Evolutionary conservation across 495 filamentous ascomycete genomes (phyloP).

Genomic region (Tuber indicum): DNA sequence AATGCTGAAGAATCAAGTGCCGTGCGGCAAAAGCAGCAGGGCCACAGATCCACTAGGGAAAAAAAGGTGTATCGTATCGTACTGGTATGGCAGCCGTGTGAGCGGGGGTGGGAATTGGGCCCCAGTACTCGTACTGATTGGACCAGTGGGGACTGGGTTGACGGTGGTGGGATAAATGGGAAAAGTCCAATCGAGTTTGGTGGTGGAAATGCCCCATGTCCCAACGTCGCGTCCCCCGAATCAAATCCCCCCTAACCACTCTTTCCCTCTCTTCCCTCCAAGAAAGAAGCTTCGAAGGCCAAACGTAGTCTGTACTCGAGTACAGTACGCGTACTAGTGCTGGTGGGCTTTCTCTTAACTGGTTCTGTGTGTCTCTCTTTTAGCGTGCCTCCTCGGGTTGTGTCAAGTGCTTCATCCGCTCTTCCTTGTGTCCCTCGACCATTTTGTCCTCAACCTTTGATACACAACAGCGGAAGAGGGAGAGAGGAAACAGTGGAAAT

Average conservation of each 20-base stretch:
- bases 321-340: too few species aligned
- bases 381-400: neutral
- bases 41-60: neutral
- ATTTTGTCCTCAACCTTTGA: neutral
- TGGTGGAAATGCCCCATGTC: neutral
- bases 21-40: constrained; percentile 5
- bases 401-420: neutral
- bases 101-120: constrained; percentile 4
- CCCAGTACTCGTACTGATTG: neutral
- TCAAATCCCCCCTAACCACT: neutral
- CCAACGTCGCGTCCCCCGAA: neutral
- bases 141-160: neutral
- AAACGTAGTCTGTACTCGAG: neutral
- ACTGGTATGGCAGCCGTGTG: neutral
- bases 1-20: neutral
- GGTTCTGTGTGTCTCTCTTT: neutral
- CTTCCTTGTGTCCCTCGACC: neutral
- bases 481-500: neutral
- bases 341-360: neutral
- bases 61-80: neutral
- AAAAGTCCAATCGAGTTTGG: neutral
- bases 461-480: neutral
- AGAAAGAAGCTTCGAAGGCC: neutral
- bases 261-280: neutral
- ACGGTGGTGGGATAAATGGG: too few species aligned